Percentiles rank a stretch among this genome's conserved stretches.
Conservation (phyloP, 23 red algal species). For the Gracilaria vermiculophylla region DNA sequence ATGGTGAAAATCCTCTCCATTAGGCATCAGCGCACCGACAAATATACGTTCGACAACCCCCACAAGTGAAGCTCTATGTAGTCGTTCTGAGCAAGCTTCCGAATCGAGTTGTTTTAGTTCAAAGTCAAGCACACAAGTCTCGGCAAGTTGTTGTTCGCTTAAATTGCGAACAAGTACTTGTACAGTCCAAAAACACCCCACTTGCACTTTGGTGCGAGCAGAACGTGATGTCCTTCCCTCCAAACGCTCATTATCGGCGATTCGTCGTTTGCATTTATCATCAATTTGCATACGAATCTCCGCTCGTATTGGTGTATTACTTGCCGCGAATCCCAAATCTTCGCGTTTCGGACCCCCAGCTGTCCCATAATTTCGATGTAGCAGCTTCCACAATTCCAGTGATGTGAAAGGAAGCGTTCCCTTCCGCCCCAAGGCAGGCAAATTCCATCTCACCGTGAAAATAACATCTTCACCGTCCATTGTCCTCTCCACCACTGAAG, state of each 20-base stretch:
- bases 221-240: neutral
- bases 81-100: neutral
- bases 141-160: neutral
- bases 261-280: neutral
- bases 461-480: neutral
- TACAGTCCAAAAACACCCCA: constrained; percentile 17
- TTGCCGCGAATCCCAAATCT: neutral
- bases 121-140: neutral
- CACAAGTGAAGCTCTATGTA: constrained; percentile 14
- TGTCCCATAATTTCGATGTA: neutral
- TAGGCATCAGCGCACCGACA: neutral
- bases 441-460: constrained; percentile 32
- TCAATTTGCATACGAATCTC: neutral
- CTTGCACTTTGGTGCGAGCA: neutral
- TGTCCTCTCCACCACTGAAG: neutral
- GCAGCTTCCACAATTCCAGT: neutral
- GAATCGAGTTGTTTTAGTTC: constrained; percentile 11
- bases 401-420: constrained; percentile 16
- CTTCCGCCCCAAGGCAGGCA: constrained; percentile 40
- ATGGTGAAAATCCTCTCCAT: constrained; percentile 15
- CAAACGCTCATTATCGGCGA: neutral
- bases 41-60: constrained; percentile 5
- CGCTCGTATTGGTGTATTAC: neutral
- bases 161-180: neutral
- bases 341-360: neutral